Evolutionary conservation across 1,284 basidiomycete species (phyloP).

Genomic region (Pholiota adiposa): DNA sequence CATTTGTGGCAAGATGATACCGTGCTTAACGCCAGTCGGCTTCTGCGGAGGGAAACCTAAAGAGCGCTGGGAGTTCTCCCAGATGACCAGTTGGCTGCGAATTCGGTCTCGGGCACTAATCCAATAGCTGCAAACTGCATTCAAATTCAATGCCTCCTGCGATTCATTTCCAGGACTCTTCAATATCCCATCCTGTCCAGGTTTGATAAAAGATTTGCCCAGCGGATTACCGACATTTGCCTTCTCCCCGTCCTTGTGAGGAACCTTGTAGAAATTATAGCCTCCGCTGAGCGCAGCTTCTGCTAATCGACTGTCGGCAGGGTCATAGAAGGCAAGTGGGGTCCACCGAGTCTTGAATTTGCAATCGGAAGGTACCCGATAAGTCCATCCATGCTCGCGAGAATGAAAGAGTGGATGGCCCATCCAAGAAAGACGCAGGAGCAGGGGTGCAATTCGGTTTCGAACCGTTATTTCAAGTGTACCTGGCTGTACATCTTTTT

Average conservation of each 20-base stretch:
- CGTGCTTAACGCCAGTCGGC: slow-evolving; percentile 59
- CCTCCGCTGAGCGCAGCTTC: slow-evolving; percentile 47
- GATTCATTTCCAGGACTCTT: slow-evolving; percentile 82
- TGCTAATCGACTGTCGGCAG: slow-evolving; percentile 60
- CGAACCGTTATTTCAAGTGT: slow-evolving; percentile 88
- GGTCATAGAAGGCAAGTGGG: slow-evolving; percentile 61
- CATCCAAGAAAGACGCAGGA: slow-evolving; percentile 89
- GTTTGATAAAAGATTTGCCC: slow-evolving; percentile 88
- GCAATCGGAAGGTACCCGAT: slow-evolving; percentile 63
- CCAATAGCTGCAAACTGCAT: slow-evolving; percentile 97
- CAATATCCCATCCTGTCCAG: slow-evolving; percentile 84
- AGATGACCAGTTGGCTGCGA: slow-evolving; percentile 92
- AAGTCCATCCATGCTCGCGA: slow-evolving; percentile 91
- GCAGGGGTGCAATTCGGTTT: slow-evolving; percentile 82
- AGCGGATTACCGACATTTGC: slow-evolving; percentile 95
- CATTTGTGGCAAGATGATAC: slow-evolving; percentile 95
- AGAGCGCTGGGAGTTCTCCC: slow-evolving; percentile 57
- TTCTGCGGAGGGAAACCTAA: slow-evolving; percentile 49
- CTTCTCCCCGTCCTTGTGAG: slow-evolving; percentile 93
- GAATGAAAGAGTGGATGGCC: slow-evolving; percentile 88
- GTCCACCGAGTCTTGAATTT: slow-evolving; percentile 43
- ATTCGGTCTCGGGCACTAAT: slow-evolving; percentile 94
- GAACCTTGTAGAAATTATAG: slow-evolving; percentile 87
- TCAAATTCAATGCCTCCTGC: slow-evolving; percentile 88
- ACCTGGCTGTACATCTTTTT: slow-evolving; percentile 64